These are phyloP conservation scores for Stagonosporopsis cucurbitacearum DNA, from an alignment of 2,329 filamentous ascomycete species.

Conservation along the genomic window DNA sequence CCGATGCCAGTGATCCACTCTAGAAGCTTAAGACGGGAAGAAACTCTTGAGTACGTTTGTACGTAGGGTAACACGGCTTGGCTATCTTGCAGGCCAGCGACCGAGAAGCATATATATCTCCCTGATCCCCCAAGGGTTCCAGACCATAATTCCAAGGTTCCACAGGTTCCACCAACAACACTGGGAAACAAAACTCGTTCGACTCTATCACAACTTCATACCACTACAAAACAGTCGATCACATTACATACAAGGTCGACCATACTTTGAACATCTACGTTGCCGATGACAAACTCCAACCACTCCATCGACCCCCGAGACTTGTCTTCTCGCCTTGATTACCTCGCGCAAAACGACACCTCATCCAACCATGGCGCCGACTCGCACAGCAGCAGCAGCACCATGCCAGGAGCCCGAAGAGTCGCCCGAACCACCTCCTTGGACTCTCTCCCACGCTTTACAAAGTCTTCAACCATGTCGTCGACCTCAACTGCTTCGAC, in stretches of 20 bases:
- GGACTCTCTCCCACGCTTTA: conserved; percentile 31
- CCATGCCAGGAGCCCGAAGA: conserved; percentile 24
- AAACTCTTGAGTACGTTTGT: conserved; percentile 12
- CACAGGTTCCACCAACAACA: not conserved
- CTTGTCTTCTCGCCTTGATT: conserved; percentile 32
- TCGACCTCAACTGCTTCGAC: conserved; percentile 27
- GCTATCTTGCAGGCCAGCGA: not conserved
- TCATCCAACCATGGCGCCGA: conserved; percentile 11
- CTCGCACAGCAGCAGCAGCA: conserved; percentile 21
- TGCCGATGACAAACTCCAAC: conserved; percentile 42
- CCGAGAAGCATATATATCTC: conserved; percentile 14
- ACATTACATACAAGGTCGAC: not conserved
- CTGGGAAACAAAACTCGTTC: not conserved
- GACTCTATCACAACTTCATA: not conserved
- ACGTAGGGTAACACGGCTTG: conserved; percentile 13
- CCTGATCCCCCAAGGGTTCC: not conserved
- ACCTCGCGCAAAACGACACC: conserved; percentile 20
- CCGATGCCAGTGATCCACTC: conserved; percentile 7
- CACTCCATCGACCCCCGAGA: conserved; percentile 36
- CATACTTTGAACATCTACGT: conserved; percentile 4
- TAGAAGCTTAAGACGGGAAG: conserved; percentile 13
- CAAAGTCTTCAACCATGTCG: conserved; percentile 38
- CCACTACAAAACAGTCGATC: conserved; percentile 8
- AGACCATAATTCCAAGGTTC: conserved; percentile 6
- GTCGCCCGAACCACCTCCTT: conserved; percentile 40